Evolutionary conservation across 768 basidiomycete species (phyloP), one percentile per base, ranked within the genome.

Genomic region (Nidularia sp.): DNA sequence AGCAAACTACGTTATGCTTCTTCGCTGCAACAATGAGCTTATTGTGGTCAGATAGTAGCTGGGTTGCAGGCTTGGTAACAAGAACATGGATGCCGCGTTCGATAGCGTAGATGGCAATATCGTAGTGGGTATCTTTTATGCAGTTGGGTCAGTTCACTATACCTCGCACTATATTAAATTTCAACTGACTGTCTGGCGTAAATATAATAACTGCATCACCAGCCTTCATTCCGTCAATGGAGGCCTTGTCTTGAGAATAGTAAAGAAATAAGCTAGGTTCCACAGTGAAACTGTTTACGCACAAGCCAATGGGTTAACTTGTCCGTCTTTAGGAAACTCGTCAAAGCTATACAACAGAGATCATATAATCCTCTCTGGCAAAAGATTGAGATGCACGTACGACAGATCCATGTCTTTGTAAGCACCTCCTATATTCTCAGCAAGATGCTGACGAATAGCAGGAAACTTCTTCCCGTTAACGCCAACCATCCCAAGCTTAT

Each of bases 131-230:
- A 57, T 75, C 84, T 93, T 60, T 29, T 29, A 29, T 29, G 25
- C 25, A 29, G 25, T 3, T 29, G 4, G 25, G 25, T 29, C 25
- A 29, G 25, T 29, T 29, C 25, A 29, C 25, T 29, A 4, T 29
- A 2, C 2, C 25, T 29, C 25, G 25, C 2, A 29, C 25, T 29
- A 29, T 29, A 29, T 29, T 29, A 29, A 29, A 29, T 29, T 29
- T 29, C 2, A 41, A 70, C 85, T 63, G 56, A 86, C 90, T 86
- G 64, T 95, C 93, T 3, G 93, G 94, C 2, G 93, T 96, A 68
- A 96, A 96, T 56, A 96, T 85, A 60, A 94, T 87, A 47, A 91
- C 85, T n/a, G 93, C 93, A 57, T 92, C 88, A 22, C 93, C 92
- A 6, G 88, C 78, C 8, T 80, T 78, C 61, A 94, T 72, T 50